Percentiles rank a stretch among this genome's conserved stretches.
phyloP scores from a whole-genome alignment of 495 filamentous ascomycete species.

The Bacidia rubella region DNA sequence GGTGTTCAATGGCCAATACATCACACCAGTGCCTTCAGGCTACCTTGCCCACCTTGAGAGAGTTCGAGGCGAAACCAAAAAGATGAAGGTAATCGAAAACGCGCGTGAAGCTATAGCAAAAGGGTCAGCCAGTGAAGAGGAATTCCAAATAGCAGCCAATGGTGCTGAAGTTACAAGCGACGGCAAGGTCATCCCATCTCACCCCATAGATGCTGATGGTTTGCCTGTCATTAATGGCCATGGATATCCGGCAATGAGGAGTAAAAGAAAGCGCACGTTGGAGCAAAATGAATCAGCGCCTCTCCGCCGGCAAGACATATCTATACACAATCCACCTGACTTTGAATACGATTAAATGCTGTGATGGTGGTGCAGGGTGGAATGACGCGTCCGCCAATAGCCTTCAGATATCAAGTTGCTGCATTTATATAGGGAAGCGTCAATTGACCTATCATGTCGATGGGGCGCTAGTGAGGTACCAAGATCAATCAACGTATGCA shows the following conservation, averaged over 20 bases:
- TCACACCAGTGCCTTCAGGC: conserved; percentile 65
- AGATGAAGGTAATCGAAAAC: conserved; percentile 54
- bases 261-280: background rate
- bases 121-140: conserved; percentile 47
- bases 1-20: conserved; percentile 86
- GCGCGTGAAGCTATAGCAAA: conserved; percentile 56
- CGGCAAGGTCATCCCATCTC: conserved; percentile 43
- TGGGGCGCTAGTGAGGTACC: too few relatives aligned
- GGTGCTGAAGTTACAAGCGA: conserved; percentile 44
- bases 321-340: background rate
- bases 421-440: too few relatives aligned
- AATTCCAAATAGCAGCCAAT: conserved; percentile 49
- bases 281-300: background rate
- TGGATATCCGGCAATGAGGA: background rate
- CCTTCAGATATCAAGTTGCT: too few relatives aligned
- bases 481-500: too few relatives aligned
- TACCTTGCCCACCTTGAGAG: conserved; percentile 82
- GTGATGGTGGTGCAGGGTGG: too few relatives aligned
- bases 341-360: background rate
- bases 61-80: conserved; percentile 58
- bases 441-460: too few relatives aligned
- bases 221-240: background rate
- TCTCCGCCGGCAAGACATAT: background rate
- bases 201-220: conserved; percentile 17
- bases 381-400: too few relatives aligned